Conservation (phyloP, 2,329 filamentous ascomycete genomes). For the Celoporthe dispersa region DNA sequence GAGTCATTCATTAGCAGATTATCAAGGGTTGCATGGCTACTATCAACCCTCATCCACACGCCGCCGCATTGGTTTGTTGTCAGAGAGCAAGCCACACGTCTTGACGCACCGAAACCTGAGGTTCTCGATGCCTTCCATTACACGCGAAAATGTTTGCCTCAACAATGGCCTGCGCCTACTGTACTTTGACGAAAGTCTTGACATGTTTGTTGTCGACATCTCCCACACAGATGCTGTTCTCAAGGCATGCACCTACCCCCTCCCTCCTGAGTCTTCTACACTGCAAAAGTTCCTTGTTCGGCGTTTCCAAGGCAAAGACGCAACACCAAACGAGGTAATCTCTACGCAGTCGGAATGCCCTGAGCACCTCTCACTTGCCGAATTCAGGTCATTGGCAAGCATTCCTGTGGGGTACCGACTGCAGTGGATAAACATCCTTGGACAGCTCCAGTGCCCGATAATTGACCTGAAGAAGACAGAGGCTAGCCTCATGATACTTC, state of each 20-base stretch:
- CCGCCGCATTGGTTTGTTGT: conserved; percentile 39
- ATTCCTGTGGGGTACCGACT: conserved; percentile 52
- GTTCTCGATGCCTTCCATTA: conserved; percentile 29
- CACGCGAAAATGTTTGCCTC: conserved; percentile 46
- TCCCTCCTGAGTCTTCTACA: conserved; percentile 37
- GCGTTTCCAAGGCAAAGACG: conserved; percentile 31
- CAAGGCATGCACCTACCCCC: conserved; percentile 45
- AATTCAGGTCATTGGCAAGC: conserved; percentile 57
- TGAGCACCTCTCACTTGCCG: conserved; percentile 50
- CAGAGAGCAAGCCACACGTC: conserved; percentile 42
- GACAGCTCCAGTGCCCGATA: conserved; percentile 51
- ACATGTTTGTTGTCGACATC: conserved; percentile 30
- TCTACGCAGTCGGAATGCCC: conserved; percentile 55
- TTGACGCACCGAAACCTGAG: conserved; percentile 40
- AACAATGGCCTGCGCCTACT: conserved; percentile 49
- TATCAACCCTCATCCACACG: not conserved
- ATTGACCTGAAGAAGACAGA: conserved; percentile 57
- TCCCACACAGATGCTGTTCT: conserved; percentile 33
- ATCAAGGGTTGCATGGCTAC: not conserved
- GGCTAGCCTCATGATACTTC: conserved; percentile 51
- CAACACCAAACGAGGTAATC: conserved; percentile 55
- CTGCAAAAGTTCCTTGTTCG: conserved; percentile 48
- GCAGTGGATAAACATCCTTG: conserved; percentile 61
- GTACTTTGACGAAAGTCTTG: conserved; percentile 42
- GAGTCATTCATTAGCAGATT: not conserved